Conservation (phyloP, 2,329 filamentous ascomycete species). For the Claviceps humidiphila region DNA sequence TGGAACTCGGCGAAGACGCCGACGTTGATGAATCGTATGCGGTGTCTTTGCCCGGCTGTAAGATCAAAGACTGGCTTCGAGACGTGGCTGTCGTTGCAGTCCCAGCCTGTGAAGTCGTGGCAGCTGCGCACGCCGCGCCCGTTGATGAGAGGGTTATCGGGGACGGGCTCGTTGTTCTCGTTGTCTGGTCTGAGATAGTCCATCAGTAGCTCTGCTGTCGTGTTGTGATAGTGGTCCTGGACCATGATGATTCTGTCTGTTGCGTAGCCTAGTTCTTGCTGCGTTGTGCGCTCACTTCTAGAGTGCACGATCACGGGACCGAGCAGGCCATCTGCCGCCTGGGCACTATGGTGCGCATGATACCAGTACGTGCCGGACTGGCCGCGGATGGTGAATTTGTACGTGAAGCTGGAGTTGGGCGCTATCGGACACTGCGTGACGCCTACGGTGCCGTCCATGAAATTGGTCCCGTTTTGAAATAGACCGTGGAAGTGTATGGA, state of each 20-base stretch:
- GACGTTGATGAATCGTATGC: constrained; percentile 55
- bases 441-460: constrained; percentile 59
- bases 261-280: constrained; percentile 17
- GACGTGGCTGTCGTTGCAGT: constrained; percentile 29
- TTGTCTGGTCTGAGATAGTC: constrained; percentile 41
- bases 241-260: constrained; percentile 50
- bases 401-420: constrained; percentile 48
- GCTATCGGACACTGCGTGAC: constrained; percentile 56
- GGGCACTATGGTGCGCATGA: constrained; percentile 51
- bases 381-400: constrained; percentile 49
- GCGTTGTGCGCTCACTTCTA: constrained; percentile 24
- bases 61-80: constrained; percentile 30
- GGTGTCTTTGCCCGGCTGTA: constrained; percentile 43
- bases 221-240: constrained; percentile 62
- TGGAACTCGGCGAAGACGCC: constrained; percentile 62
- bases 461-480: constrained; percentile 61
- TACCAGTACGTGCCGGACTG: constrained; percentile 43
- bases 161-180: constrained; percentile 50
- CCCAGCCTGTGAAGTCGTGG: constrained; percentile 21
- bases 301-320: constrained; percentile 55
- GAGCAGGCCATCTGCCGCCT: constrained; percentile 56
- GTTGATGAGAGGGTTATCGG: constrained; percentile 52
- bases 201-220: constrained; percentile 34
- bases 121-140: constrained; percentile 27
- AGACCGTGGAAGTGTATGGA: constrained; percentile 68